Base-by-base conservation (phyloP, 495 filamentous ascomycete species). In the Hypoxylon fragiforme region DNA sequence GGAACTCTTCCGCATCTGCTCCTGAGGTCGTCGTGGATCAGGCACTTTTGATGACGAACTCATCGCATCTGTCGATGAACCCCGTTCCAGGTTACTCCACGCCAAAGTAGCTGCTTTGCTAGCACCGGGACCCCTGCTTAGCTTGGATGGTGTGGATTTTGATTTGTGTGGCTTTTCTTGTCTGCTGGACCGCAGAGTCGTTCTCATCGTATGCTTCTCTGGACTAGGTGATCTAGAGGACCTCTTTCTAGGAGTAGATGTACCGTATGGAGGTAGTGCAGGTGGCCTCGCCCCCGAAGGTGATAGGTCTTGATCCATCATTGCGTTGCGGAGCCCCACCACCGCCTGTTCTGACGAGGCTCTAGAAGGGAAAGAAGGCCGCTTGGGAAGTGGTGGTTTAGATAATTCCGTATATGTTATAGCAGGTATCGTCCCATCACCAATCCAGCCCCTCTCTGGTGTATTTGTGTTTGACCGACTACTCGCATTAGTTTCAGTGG, bases 21-120 rank as follows among this genome's bases (percentile, higher is more conserved):
- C 65, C 34, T 35, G n/a, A 38, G 46, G 62, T 43, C 36, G 35
- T 3, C 49, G 58, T 32, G 49, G 9, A 14, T 63, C 62, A 2
- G 55, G 7, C 30, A 46, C 24, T 22, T 30, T 55, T 6, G 50
- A 53, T 12, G 56, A 52, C 2, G 55, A 36, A 22, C 18, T 46
- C 26, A 24, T 45, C 14, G 60, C 21, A 46, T 50, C 60, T 35
- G 60, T 37, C n/a, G 57, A 20, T 6, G 55, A 40, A 34, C 56
- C 31, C 30, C 50, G 49, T 44, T 53, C 60, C 18, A 54, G 55
- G 38, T 77, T 80, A 35, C 77, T 82, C 92, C 92, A 98, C 13
- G 92, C 92, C 28, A 95, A 70, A 1, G 88, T 87, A 1, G 94
- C 94, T 11, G 94, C 94, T 68, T 89, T 95, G 34, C 88, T 91